phyloP scores from a whole-genome alignment of 2,329 filamentous ascomycete species.

The Colletotrichum zoysiae region DNA sequence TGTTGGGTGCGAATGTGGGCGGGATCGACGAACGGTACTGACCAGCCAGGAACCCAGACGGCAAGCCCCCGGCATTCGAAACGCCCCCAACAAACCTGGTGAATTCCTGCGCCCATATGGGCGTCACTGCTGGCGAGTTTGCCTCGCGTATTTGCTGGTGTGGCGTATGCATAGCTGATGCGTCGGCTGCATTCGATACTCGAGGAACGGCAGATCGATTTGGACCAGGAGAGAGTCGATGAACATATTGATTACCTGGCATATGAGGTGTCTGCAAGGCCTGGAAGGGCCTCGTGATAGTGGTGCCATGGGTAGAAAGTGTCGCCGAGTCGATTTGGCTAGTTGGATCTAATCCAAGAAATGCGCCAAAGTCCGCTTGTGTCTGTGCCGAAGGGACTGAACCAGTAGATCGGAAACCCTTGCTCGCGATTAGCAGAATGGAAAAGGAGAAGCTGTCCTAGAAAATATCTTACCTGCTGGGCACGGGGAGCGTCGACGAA shows the following conservation, averaged over 20 bases:
- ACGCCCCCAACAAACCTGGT: slow-evolving; percentile 5
- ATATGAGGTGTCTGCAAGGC: not conserved
- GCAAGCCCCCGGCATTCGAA: not conserved
- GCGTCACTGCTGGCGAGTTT: not conserved
- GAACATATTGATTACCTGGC: not conserved
- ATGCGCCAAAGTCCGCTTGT: slow-evolving; percentile 52
- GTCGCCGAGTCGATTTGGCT: not conserved
- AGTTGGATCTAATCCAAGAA: slow-evolving; percentile 47
- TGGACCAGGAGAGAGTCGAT: not conserved
- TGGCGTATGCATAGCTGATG: no score
- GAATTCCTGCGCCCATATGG: slow-evolving; percentile 40
- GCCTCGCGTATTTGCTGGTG: not conserved
- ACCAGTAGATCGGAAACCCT: slow-evolving; percentile 30
- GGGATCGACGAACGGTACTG: not conserved
- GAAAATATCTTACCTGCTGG: slow-evolving; percentile 12
- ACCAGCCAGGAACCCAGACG: not conserved
- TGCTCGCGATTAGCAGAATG: not conserved
- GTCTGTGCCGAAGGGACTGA: slow-evolving; percentile 40
- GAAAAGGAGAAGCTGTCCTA: not conserved
- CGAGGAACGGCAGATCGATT: not conserved
- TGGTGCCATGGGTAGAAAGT: not conserved
- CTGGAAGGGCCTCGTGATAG: not conserved
- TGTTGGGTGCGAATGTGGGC: not conserved
- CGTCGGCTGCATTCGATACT: not conserved
- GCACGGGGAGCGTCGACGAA: slow-evolving; percentile 43